These are phyloP conservation scores for Sphagnum contortum DNA, from an alignment of 225 moss, liverwort and hornwort genomes.

Conservation along the genomic window DNA sequence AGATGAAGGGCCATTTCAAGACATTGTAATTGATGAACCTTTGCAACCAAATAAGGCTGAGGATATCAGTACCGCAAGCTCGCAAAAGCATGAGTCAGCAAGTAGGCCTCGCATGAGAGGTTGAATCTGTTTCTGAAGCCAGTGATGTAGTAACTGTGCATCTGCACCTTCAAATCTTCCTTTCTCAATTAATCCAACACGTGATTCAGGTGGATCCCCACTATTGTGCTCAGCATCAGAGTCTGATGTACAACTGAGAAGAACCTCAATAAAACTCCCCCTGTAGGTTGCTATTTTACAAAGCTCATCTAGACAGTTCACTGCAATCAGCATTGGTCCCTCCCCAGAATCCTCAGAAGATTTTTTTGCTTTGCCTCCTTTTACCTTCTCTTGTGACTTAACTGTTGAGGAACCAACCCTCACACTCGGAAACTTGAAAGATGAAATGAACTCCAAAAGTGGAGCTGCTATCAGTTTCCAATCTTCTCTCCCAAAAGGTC, in stretches of 20 bases:
- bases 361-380: slow-evolving; percentile 49
- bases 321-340: slow-evolving; percentile 45
- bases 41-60: too few species aligned
- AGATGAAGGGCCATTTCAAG: too few species aligned
- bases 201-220: slow-evolving; percentile 27
- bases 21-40: too few species aligned
- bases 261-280: slow-evolving; percentile 41
- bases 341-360: slow-evolving; percentile 34
- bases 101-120: slow-evolving; percentile 56
- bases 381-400: slow-evolving; percentile 43
- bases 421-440: slow-evolving; percentile 23
- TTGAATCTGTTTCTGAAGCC: slow-evolving; percentile 43
- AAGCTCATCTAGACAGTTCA: slow-evolving; percentile 69
- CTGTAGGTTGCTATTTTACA: slow-evolving; percentile 41
- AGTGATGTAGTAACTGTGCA: slow-evolving; percentile 55
- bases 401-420: slow-evolving; percentile 24
- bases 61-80: slow-evolving; percentile 39
- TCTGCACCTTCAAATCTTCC: slow-evolving; percentile 36
- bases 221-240: slow-evolving; percentile 18
- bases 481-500: slow-evolving; percentile 6
- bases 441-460: slow-evolving; percentile 43
- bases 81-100: slow-evolving; percentile 28
- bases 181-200: slow-evolving; percentile 12
- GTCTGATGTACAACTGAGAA: slow-evolving; percentile 4
- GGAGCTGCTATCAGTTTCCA: slow-evolving; percentile 64